A percentile compares a stretch with the other conserved stretches of the same genome.
phyloP scores from a whole-genome alignment of 1,284 basidiomycete genomes.

The Jaminaea rosea region DNA sequence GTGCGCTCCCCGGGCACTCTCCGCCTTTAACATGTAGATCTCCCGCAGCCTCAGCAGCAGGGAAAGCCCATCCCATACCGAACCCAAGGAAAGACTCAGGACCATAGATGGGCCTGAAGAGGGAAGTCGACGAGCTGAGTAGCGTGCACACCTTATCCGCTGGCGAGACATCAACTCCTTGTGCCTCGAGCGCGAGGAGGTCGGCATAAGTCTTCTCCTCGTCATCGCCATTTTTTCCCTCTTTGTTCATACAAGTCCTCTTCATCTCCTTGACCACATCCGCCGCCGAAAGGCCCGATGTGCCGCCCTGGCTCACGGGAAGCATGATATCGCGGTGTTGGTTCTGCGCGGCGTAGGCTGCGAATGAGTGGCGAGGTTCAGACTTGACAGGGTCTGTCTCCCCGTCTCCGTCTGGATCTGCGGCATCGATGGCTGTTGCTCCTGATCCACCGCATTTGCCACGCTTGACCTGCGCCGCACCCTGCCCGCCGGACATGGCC shows the following conservation, averaged over 20 bases:
- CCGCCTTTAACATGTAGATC: constrained; percentile 13
- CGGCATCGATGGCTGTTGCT: not conserved
- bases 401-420: constrained; percentile 1
- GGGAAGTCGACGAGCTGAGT: constrained; percentile 5
- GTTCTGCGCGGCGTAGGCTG: constrained; percentile 11
- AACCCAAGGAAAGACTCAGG: constrained; percentile 40
- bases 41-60: constrained; percentile 25
- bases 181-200: constrained; percentile 2
- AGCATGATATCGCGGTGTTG: constrained; percentile 11
- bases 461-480: not conserved
- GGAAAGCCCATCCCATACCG: constrained; percentile 43
- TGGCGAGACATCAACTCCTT: constrained; percentile 5
- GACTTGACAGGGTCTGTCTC: constrained; percentile 9
- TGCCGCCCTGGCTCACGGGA: not conserved
- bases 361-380: constrained; percentile 5
- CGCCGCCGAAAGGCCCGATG: not conserved
- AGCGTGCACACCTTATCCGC: constrained; percentile 8
- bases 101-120: constrained; percentile 27
- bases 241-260: too few relatives aligned
- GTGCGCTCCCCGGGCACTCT: constrained; percentile 14
- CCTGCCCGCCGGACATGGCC: constrained; percentile 20
- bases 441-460: too few relatives aligned
- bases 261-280: too few relatives aligned
- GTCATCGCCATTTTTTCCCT: too few relatives aligned
- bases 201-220: not conserved